These are phyloP conservation scores for Takashimella tepidaria DNA, from an alignment of 1,284 basidiomycete genomes.

Conservation along the genomic window DNA sequence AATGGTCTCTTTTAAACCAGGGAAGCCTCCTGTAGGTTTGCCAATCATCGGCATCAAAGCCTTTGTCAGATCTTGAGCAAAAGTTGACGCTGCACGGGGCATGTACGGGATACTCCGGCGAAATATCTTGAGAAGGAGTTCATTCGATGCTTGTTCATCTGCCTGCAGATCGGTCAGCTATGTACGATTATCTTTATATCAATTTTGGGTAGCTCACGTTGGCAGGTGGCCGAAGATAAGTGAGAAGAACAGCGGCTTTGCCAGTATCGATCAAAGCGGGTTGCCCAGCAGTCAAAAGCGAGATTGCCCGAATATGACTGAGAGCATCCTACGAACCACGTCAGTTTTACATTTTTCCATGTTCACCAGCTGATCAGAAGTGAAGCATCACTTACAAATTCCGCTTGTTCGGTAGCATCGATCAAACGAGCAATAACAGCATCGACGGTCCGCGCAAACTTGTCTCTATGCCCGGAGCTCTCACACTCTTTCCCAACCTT, in stretches of 20 bases:
- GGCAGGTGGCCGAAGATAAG: slow-evolving; percentile 25
- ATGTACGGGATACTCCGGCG: slow-evolving; percentile 75
- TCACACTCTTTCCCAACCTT: slow-evolving; percentile 20
- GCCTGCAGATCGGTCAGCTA: slow-evolving; percentile 51
- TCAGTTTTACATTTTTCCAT: neutral
- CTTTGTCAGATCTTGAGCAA: slow-evolving; percentile 75
- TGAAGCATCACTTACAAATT: slow-evolving; percentile 30
- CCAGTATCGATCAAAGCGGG: slow-evolving; percentile 34
- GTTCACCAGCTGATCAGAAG: too few species aligned
- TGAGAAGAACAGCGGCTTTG: slow-evolving; percentile 31
- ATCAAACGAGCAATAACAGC: slow-evolving; percentile 78
- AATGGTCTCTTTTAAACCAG: slow-evolving; percentile 83
- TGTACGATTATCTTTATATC: too few species aligned
- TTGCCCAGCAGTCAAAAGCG: slow-evolving; percentile 29
- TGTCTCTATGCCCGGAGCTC: slow-evolving; percentile 7
- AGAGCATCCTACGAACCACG: slow-evolving; percentile 27
- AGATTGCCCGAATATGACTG: slow-evolving; percentile 39
- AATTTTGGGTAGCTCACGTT: slow-evolving; percentile 25
- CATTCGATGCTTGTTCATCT: slow-evolving; percentile 75
- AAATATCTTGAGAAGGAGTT: slow-evolving; percentile 84
- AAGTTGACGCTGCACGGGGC: slow-evolving; percentile 78
- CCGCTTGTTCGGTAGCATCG: slow-evolving; percentile 55
- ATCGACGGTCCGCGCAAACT: slow-evolving; percentile 59
- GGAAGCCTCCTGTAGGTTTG: slow-evolving; percentile 63
- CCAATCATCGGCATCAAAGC: slow-evolving; percentile 80